Evolutionary conservation across 1,139 yeast genomes (phyloP).

Genomic region (Meyerozyma carpophila): DNA sequence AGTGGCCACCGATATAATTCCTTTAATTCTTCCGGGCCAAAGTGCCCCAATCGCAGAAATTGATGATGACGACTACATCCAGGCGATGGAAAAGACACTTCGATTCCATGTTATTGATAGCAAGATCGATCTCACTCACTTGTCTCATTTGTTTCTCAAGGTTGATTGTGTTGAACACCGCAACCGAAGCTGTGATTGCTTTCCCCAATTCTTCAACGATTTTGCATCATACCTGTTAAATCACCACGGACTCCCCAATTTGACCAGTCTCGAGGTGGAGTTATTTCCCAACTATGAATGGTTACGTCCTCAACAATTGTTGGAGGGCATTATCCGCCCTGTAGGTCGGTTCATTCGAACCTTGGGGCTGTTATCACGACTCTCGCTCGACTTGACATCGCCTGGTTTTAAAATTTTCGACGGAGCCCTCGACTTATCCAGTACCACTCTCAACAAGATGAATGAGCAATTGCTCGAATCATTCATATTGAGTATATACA

Average conservation of each 20-base stretch:
- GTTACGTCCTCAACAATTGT: slow-evolving; percentile 34
- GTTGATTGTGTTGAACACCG: slow-evolving; percentile 30
- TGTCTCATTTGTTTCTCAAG: slow-evolving; percentile 23
- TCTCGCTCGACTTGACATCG: slow-evolving; percentile 32
- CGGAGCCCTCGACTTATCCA: slow-evolving; percentile 25
- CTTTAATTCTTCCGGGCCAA: slow-evolving; percentile 1
- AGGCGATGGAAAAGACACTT: slow-evolving; percentile 17
- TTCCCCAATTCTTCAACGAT: slow-evolving; percentile 25
- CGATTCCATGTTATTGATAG: slow-evolving; percentile 17
- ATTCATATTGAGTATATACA: slow-evolving; percentile 25
- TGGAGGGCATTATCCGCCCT: slow-evolving; percentile 29
- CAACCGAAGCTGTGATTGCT: slow-evolving; percentile 23
- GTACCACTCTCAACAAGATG: slow-evolving; percentile 24
- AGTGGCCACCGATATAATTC: slow-evolving; percentile 5
- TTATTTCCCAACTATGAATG: slow-evolving; percentile 34
- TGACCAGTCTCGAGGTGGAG: slow-evolving; percentile 27
- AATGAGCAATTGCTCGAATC: slow-evolving; percentile 34
- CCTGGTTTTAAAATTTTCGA: slow-evolving; percentile 40
- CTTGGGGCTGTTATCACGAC: slow-evolving; percentile 16
- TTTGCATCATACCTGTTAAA: slow-evolving; percentile 16
- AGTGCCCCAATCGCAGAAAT: background rate
- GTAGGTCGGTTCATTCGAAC: slow-evolving; percentile 26
- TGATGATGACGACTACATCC: slow-evolving; percentile 10
- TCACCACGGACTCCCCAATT: slow-evolving; percentile 27
- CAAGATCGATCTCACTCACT: slow-evolving; percentile 21